phyloP scores from a whole-genome alignment of 768 basidiomycete genomes.

The Podaxis mareebaensis region DNA sequence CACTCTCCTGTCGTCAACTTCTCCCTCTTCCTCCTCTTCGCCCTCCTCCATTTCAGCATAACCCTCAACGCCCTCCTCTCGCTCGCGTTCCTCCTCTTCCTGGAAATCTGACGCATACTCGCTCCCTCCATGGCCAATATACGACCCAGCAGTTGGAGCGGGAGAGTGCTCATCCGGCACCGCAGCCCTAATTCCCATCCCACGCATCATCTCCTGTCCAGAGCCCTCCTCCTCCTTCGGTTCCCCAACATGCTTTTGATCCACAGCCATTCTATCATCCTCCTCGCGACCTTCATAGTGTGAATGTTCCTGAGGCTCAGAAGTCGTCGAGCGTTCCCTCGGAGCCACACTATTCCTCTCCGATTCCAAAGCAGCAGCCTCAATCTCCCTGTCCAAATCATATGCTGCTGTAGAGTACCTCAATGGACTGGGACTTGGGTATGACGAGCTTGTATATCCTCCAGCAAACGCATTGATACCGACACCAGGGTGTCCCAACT shows the following conservation, averaged over 20 bases:
- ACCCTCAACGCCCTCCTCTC: slow-evolving; percentile 44
- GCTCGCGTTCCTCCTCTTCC: slow-evolving; percentile 56
- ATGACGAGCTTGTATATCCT: slow-evolving; percentile 13
- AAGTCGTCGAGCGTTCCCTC: neutral
- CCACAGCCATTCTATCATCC: neutral
- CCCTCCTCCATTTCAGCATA: slow-evolving; percentile 32
- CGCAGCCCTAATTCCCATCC: slow-evolving; percentile 32
- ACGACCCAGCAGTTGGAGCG: slow-evolving; percentile 51
- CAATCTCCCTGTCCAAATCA: slow-evolving; percentile 16
- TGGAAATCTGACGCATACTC: slow-evolving; percentile 31
- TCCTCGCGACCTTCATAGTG: neutral
- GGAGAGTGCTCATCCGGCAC: slow-evolving; percentile 36
- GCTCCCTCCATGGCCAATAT: slow-evolving; percentile 29
- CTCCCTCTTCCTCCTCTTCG: slow-evolving; percentile 28
- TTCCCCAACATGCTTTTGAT: slow-evolving; percentile 18
- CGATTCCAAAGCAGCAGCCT: slow-evolving; percentile 9
- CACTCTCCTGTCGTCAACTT: slow-evolving; percentile 5
- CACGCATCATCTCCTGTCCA: slow-evolving; percentile 22
- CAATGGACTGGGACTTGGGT: slow-evolving; percentile 45
- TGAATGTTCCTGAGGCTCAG: slow-evolving; percentile 5
- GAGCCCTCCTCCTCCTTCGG: slow-evolving; percentile 11
- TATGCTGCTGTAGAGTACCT: slow-evolving; percentile 40
- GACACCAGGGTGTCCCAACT: neutral
- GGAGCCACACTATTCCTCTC: neutral
- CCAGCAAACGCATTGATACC: neutral